Conservation (phyloP, 2,329 filamentous ascomycete genomes). For the Blastomyces percursus region DNA sequence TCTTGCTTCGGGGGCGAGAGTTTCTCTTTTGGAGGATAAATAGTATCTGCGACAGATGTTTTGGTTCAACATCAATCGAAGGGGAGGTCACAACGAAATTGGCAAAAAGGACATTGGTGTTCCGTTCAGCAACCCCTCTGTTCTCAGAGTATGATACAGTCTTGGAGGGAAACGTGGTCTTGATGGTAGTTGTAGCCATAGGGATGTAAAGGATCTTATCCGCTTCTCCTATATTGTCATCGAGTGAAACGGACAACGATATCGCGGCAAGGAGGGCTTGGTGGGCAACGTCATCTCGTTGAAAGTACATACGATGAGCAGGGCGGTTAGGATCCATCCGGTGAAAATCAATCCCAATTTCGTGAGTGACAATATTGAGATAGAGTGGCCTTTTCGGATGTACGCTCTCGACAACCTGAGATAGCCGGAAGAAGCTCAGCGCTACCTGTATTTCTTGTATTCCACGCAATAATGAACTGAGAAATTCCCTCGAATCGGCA, state of each 20-base stretch:
- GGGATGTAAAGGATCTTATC: constrained; percentile 87
- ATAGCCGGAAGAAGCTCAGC: constrained; percentile 78
- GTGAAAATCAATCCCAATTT: constrained; percentile 85
- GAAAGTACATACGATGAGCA: constrained; percentile 97
- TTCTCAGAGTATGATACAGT: constrained; percentile 69
- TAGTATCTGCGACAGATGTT: constrained; percentile 75
- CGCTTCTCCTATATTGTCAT: constrained; percentile 75
- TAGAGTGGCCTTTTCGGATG: constrained; percentile 60
- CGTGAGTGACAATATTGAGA: constrained; percentile 87
- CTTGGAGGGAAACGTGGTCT: constrained; percentile 89
- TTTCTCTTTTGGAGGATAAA: constrained; percentile 56
- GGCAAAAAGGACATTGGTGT: constrained; percentile 91
- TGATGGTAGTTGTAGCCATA: constrained; percentile 92
- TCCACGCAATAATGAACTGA: constrained; percentile 77
- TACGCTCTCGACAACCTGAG: constrained; percentile 58
- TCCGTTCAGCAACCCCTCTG: constrained; percentile 70
- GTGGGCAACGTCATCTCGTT: constrained; percentile 81
- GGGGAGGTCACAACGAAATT: constrained; percentile 95
- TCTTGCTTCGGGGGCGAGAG: constrained; percentile 33
- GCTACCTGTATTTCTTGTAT: constrained; percentile 96
- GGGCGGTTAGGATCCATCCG: constrained; percentile 85
- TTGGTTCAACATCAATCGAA: constrained; percentile 83
- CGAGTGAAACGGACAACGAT: constrained; percentile 81
- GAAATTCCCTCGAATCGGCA: constrained; percentile 84
- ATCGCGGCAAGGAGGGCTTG: constrained; percentile 87